phyloP scores from a whole-genome alignment of 1,284 basidiomycete species.

The Afroboletus lepidellus region DNA sequence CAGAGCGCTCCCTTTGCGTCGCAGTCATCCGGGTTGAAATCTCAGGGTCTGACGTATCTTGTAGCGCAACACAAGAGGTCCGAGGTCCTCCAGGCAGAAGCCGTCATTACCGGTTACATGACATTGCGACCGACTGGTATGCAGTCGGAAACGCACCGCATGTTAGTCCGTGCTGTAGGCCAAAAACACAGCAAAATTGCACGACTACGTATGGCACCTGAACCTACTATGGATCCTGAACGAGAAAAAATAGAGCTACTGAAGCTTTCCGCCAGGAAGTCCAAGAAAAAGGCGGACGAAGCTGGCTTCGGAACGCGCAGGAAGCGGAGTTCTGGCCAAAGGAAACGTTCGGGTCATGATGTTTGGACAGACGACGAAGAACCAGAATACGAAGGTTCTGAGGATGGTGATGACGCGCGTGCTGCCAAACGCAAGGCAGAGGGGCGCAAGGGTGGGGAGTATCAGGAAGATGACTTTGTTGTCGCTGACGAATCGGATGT shows the following conservation, averaged over 20 bases:
- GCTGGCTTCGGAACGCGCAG: constrained; percentile 46
- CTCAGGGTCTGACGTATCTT: constrained; percentile 81
- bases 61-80: constrained; percentile 88
- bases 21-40: constrained; percentile 36
- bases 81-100: constrained; percentile 82
- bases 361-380: constrained; percentile 65
- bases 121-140: constrained; percentile 84
- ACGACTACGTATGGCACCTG: constrained; percentile 71
- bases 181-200: constrained; percentile 81
- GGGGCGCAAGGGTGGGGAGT: constrained; percentile 54
- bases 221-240: constrained; percentile 71
- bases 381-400: constrained; percentile 51
- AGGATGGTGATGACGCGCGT: constrained; percentile 47
- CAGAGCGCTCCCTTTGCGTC: constrained; percentile 32
- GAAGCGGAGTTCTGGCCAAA: constrained; percentile 48
- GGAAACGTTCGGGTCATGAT: constrained; percentile 45
- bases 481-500: constrained; percentile 75
- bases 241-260: constrained; percentile 69
- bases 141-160: constrained; percentile 86
- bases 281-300: constrained; percentile 50
- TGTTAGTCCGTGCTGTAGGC: constrained; percentile 83
- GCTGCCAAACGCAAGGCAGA: constrained; percentile 39
- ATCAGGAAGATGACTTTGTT: constrained; percentile 80
- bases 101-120: constrained; percentile 80
- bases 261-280: constrained; percentile 61